phyloP scores from a whole-genome alignment of 345 rosid genomes.

The Gossypioides kirkii region DNA sequence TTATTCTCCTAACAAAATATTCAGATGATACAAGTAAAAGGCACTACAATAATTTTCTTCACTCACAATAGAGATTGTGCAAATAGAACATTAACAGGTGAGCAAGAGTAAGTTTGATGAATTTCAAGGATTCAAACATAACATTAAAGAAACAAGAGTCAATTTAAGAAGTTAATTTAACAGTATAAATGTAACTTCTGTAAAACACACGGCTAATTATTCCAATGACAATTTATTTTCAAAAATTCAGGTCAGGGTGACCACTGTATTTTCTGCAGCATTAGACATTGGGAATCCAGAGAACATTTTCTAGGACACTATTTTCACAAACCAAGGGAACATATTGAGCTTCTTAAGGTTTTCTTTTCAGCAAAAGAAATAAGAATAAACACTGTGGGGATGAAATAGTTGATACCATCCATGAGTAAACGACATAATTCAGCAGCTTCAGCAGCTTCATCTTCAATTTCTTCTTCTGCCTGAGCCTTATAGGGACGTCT shows the following conservation, averaged over 20 bases:
- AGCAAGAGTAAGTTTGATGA: not conserved
- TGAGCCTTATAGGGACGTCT: slow-evolving; percentile 68
- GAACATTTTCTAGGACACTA: not conserved
- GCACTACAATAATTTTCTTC: too few relatives aligned
- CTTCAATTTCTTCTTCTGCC: slow-evolving; percentile 89
- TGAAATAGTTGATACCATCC: slow-evolving; percentile 63
- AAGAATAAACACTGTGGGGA: not conserved
- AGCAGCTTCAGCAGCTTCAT: slow-evolving; percentile 93
- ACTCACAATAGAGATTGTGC: not conserved
- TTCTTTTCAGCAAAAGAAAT: not conserved
- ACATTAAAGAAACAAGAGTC: not conserved
- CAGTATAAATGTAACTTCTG: not conserved
- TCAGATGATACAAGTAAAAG: not conserved
- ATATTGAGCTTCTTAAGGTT: not conserved
- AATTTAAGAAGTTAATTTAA: not conserved
- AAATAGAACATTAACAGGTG: not conserved
- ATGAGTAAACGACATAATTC: slow-evolving; percentile 85
- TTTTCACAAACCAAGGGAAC: not conserved
- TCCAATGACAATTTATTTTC: not conserved
- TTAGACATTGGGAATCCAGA: not conserved
- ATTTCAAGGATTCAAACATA: not conserved
- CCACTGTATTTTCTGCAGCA: not conserved
- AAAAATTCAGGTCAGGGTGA: not conserved
- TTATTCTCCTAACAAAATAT: not conserved
- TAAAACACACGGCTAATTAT: not conserved